Conservation (phyloP, 257 asterid genomes). For the Lycium ferocissimum region DNA sequence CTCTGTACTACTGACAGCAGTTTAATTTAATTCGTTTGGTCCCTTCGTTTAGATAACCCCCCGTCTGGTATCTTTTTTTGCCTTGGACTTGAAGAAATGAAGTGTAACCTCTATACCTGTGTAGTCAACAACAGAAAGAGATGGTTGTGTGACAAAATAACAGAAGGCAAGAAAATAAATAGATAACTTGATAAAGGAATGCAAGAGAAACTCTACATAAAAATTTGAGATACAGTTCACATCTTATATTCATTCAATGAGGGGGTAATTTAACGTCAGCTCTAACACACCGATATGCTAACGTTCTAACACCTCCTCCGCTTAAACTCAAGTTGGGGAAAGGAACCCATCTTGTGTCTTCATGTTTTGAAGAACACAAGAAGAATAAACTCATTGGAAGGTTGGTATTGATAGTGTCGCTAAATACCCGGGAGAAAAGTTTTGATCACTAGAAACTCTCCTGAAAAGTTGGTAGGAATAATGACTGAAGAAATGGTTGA, state of each 20-base stretch:
- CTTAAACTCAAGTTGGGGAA: neutral
- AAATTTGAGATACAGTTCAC: constrained; percentile 21
- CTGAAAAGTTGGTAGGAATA: neutral
- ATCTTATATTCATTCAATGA: neutral
- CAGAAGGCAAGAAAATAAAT: neutral
- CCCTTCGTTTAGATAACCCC: neutral
- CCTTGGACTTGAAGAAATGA: neutral
- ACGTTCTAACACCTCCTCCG: constrained; percentile 22
- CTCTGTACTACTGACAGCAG: constrained; percentile 17
- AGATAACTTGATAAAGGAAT: constrained; percentile 13
- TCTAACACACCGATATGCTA: constrained; percentile 1
- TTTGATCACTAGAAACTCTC: constrained; percentile 1
- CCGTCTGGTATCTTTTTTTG: neutral
- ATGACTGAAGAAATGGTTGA: neutral
- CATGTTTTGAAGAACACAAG: constrained; percentile 9
- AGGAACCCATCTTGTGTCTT: neutral
- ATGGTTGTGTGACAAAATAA: neutral
- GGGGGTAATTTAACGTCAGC: neutral
- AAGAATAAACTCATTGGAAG: neutral
- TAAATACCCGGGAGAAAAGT: neutral
- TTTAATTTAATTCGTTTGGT: constrained; percentile 6
- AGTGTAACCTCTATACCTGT: neutral
- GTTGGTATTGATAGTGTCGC: neutral
- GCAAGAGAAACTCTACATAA: neutral
- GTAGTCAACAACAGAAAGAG: neutral